Base-by-base conservation (phyloP, 2,329 filamentous ascomycete species). In the Phoma sp. region DNA sequence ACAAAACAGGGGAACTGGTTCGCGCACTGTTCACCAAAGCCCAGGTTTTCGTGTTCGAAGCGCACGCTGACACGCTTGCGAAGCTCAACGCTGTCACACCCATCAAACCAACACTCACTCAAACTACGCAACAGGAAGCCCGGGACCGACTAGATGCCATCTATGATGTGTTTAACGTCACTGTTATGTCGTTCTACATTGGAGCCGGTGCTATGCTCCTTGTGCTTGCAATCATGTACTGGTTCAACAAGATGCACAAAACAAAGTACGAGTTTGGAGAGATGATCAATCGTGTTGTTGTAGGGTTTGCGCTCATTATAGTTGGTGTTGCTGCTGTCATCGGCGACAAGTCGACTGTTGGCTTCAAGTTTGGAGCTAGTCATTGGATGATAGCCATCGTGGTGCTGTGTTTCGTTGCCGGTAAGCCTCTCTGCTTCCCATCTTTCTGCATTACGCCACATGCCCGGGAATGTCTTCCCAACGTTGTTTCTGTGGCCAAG, bases 171-270 rank as follows among this genome's bases (percentile, higher is more conserved):
- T 67, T 66, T 54, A 65, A 67, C 21, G 59, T 60, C 1, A 65
- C 60, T 2, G 59, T 66, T 3, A 59, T 66, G 53, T 64, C 67
- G n/a, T 67, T 69, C 36, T 69, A 62, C 37, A 62, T 63, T 21
- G 60, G 62, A 14, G 64, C 54, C 9, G 65, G 64, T 9, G 51
- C 56, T 5, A 76, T 85, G 30, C 69, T 86, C 7, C 81, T 83
- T 0, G 73, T 85, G 3, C 68, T 86, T 6, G 81, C 83, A 1
- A 61, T 84, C 18, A 84, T 86, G 81, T 85, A 85, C 57, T 77
- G 85, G 43, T 84, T 83, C 34, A 82, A 82, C 57, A 65, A 63
- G 37, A 53, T 64, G 34, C 61, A 71, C 53, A 65, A 65, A 39
- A 64, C 57, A 2, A 69, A 68, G 47, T 59, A 62, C 40, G 66